A percentile compares a stretch with the other conserved stretches of the same genome.
phyloP scores from a whole-genome alignment of 192 early-diverging fungal species.

The Coemansia sp. region DNA sequence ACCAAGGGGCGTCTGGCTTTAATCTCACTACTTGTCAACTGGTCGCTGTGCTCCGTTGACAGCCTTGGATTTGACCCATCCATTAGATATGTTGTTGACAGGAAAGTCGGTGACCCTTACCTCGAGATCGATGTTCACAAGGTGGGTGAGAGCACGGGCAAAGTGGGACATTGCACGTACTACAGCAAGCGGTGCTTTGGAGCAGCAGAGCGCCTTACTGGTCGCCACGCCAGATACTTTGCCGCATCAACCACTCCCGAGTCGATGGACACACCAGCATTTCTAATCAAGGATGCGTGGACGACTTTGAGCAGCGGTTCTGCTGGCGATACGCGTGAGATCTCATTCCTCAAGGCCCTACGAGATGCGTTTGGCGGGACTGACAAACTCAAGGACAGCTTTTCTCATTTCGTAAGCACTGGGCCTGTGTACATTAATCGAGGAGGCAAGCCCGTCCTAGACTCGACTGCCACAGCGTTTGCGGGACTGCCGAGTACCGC shows the following conservation, averaged over 20 bases:
- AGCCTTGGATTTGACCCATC: no score
- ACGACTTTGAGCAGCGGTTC: slow-evolving; percentile 24
- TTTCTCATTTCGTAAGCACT: not conserved
- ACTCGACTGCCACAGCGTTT: not conserved
- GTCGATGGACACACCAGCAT: not conserved
- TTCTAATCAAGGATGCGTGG: slow-evolving; percentile 26
- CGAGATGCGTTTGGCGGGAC: no score
- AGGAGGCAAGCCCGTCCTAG: not conserved
- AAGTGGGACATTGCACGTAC: not conserved
- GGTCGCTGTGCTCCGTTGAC: no score
- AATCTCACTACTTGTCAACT: no score
- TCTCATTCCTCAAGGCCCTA: no score
- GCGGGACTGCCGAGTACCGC: not conserved
- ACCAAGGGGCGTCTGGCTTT: no score
- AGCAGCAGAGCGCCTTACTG: not conserved
- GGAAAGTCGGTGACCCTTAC: no score
- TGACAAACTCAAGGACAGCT: not conserved
- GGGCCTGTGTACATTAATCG: not conserved
- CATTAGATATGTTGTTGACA: no score
- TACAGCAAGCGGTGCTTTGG: not conserved
- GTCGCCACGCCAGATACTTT: slow-evolving; percentile 10
- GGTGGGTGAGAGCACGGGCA: no score
- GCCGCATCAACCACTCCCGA: slow-evolving; percentile 11
- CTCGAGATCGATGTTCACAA: no score
- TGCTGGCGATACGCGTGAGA: not conserved